Evolutionary conservation across 1,284 basidiomycete species (phyloP), one percentile per base, ranked within the genome.

Genomic region (Cutaneotrichosporon mucoides): DNA sequence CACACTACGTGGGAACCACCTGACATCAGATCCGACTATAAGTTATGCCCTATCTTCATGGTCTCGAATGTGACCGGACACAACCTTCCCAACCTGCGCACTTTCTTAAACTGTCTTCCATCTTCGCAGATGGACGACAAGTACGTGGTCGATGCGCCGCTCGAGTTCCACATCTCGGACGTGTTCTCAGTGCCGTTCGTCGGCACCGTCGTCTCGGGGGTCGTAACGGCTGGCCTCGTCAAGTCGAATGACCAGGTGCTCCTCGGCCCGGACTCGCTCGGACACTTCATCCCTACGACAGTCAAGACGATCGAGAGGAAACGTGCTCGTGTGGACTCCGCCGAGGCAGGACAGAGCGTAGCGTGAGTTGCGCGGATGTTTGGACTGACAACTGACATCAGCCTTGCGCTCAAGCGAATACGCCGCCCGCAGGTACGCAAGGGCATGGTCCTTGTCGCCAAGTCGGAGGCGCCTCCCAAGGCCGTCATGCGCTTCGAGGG

Each of bases 221-320:
- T 96, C 58, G 77, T 96, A 57, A 89, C 90, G 63, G 81, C 86
- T 35, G 90, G 91, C 6, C 82, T 79, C 15, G 80, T 91, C 60
- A 89, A 88, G 69, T 82, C 86, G 6, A 92, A 92, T 37, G 94
- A 99, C 70, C 76, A 85, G 0, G 85, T 97, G 33, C 79, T 93
- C 44, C 81, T 97, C 45, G 95, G 96, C 0, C 96, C 96, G 2
- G 96, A 99, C 76, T 86, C 89, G 0, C 89, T 95, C 57, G 95
- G 95, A 2, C 88, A 90, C 68, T 99, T 89, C 76, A 84, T 88
- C 62, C 83, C 84, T 16, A 92, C 91, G 0, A 81, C 86, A 3
- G 82, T 99, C 65, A 92, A 91, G 80, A 89, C 87, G 61, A 99
- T 99, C 77, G 94, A 99, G 78, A 84, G 94, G 53, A 99, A 98